Evolutionary conservation across 352 stramenopile species (phyloP).

Genomic region (Thalassiosira delicatula): DNA sequence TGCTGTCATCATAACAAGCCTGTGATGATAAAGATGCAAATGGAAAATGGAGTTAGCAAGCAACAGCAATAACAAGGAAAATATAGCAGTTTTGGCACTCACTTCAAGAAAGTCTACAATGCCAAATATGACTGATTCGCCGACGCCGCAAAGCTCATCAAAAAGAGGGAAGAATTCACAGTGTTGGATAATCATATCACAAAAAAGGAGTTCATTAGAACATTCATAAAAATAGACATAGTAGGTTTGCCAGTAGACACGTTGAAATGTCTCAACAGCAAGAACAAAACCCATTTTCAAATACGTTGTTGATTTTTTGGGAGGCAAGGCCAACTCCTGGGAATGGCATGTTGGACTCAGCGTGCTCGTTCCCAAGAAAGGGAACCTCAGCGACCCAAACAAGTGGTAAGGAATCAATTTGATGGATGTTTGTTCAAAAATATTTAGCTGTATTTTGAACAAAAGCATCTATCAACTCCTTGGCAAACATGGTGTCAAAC

Average conservation of each 20-base stretch:
- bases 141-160: neutral
- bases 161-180: conserved; percentile 35
- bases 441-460: conserved; percentile 8
- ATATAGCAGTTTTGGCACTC: conserved; percentile 13
- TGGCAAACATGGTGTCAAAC: neutral
- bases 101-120: conserved; percentile 45
- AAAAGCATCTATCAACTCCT: neutral
- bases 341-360: neutral
- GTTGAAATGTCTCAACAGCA: neutral
- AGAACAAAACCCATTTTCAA: neutral
- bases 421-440: conserved; percentile 29
- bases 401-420: conserved; percentile 22
- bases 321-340: neutral
- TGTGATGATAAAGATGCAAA: neutral
- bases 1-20: neutral
- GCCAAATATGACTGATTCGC: neutral
- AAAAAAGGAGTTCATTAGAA: too few relatives aligned
- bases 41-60: conserved; percentile 23
- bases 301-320: neutral
- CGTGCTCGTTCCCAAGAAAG: neutral
- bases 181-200: too few relatives aligned
- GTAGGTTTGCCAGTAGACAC: neutral
- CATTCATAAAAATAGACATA: conserved; percentile 10
- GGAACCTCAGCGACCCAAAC: neutral
- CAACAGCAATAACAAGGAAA: conserved; percentile 41